phyloP scores from a whole-genome alignment of 176 grass and related monocot species.

The Elymus sibiricus region DNA sequence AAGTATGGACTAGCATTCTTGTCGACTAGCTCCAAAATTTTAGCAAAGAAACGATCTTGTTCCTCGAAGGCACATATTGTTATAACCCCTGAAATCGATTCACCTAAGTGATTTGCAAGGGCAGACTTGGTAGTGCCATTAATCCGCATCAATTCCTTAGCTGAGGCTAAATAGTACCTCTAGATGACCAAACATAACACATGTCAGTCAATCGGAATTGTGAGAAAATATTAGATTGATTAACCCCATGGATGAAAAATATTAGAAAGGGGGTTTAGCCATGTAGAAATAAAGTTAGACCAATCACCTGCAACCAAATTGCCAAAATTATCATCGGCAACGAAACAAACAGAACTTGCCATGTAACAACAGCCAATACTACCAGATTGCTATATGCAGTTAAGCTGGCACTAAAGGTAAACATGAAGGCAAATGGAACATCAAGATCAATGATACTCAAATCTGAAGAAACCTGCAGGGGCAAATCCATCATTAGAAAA shows the following conservation, averaged over 20 bases:
- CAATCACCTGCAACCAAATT: slow-evolving; percentile 70
- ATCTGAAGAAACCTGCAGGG: slow-evolving; percentile 78
- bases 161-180: slow-evolving; percentile 84
- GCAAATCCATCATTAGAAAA: slow-evolving; percentile 9
- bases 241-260: background rate
- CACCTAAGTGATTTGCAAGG: slow-evolving; percentile 80
- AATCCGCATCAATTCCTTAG: slow-evolving; percentile 94
- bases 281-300: background rate
- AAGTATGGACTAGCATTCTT: slow-evolving; percentile 81
- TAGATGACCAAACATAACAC: slow-evolving; percentile 26
- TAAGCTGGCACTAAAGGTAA: slow-evolving; percentile 47
- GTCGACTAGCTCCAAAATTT: slow-evolving; percentile 75
- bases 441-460: slow-evolving; percentile 89
- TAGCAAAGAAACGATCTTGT: slow-evolving; percentile 78
- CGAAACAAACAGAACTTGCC: slow-evolving; percentile 81
- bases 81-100: slow-evolving; percentile 77
- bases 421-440: slow-evolving; percentile 68
- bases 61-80: slow-evolving; percentile 77
- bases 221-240: slow-evolving; percentile 4
- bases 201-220: background rate
- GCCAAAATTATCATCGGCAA: slow-evolving; percentile 62
- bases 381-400: slow-evolving; percentile 77
- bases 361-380: slow-evolving; percentile 80
- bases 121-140: slow-evolving; percentile 95
- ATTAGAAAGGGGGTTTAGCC: background rate